Conservation (phyloP, 1,284 basidiomycete genomes). For the Sanguinoderma infundibulare region DNA sequence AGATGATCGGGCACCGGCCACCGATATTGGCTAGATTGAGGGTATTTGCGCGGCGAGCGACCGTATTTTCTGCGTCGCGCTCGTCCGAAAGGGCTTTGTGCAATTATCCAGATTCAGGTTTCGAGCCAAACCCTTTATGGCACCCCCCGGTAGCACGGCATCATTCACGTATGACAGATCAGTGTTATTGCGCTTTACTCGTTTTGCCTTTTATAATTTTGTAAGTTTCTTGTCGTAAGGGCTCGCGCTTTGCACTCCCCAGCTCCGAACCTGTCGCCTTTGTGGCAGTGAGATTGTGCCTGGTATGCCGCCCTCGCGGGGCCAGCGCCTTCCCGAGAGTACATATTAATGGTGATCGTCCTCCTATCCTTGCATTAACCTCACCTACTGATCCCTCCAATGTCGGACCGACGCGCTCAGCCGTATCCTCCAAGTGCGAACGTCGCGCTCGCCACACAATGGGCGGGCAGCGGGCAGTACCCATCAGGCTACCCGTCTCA, state of each 20-base stretch:
- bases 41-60: conserved; percentile 23
- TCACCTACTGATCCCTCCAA: conserved; percentile 26
- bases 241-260: conserved; percentile 12
- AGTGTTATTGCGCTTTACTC: conserved; percentile 29
- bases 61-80: conserved; percentile 19
- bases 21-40: conserved; percentile 33
- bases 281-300: conserved; percentile 42
- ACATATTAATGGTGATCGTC: conserved; percentile 36
- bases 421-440: conserved; percentile 31
- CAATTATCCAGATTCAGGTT: conserved; percentile 17
- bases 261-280: conserved; percentile 28
- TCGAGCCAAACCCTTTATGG: conserved; percentile 26
- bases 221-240: conserved; percentile 14
- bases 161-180: conserved; percentile 33
- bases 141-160: conserved; percentile 27
- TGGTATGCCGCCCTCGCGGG: conserved; percentile 23
- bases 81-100: conserved; percentile 12
- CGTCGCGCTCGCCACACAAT: conserved; percentile 32
- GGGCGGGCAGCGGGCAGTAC: conserved; percentile 32
- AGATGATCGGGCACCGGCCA: conserved; percentile 26
- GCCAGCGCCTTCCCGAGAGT: conserved; percentile 33
- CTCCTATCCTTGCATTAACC: conserved; percentile 29
- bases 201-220: conserved; percentile 24
- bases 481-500: conserved; percentile 32
- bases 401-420: conserved; percentile 39